These are phyloP conservation scores for Boletus patriciae DNA, from an alignment of 768 basidiomycete genomes.

Conservation along the genomic window DNA sequence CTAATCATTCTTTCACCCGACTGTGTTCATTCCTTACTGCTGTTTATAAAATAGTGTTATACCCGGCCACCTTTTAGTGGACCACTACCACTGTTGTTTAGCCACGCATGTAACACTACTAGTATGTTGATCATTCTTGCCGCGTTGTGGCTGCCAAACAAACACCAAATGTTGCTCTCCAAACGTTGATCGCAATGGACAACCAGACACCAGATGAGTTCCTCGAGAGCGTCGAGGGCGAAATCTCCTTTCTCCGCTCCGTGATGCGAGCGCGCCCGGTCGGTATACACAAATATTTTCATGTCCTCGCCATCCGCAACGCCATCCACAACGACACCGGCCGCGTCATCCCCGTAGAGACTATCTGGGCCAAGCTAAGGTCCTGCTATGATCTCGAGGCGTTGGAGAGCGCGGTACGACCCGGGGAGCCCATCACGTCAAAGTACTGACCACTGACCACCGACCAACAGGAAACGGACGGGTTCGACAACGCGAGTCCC, in stretches of 20 bases:
- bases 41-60: conserved; percentile 32
- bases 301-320: conserved; percentile 72
- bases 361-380: conserved; percentile 74
- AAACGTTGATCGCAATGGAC: conserved; percentile 22
- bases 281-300: conserved; percentile 81
- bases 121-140: not conserved
- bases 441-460: not conserved
- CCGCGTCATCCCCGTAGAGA: conserved; percentile 54
- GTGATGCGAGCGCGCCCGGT: conserved; percentile 80
- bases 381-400: conserved; percentile 74
- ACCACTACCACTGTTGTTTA: conserved; percentile 20
- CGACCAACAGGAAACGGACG: conserved; percentile 43
- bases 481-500: conserved; percentile 45
- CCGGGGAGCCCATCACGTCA: no score
- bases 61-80: conserved; percentile 18
- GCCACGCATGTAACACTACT: conserved; percentile 24
- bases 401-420: conserved; percentile 58
- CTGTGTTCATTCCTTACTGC: conserved; percentile 24
- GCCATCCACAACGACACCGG: conserved; percentile 72
- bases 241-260: conserved; percentile 82
- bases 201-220: conserved; percentile 40
- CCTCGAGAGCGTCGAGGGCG: conserved; percentile 75
- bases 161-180: conserved; percentile 1
- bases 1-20: conserved; percentile 21
- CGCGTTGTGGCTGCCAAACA: conserved; percentile 26